phyloP scores from a whole-genome alignment of 495 filamentous ascomycete genomes.

The Penicillium goetzii region DNA sequence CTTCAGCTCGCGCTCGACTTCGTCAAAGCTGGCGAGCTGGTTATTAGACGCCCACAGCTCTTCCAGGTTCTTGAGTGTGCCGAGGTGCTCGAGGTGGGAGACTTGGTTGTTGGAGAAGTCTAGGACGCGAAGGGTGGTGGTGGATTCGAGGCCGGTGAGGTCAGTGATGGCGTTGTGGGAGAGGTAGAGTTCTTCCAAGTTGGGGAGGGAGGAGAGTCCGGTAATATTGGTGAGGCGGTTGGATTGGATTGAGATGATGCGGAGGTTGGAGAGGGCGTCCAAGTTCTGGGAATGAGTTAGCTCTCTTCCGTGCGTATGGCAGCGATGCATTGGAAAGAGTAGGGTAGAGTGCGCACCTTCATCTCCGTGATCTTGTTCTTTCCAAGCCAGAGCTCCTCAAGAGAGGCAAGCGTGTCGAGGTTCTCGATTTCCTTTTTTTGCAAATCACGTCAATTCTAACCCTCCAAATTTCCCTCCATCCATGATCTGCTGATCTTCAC shows the following conservation, averaged over 20 bases:
- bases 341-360: constrained; percentile 49
- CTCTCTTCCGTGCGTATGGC: neutral
- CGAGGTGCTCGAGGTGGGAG: constrained; percentile 70
- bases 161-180: constrained; percentile 92
- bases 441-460: constrained; percentile 10
- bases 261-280: constrained; percentile 71
- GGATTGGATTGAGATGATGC: constrained; percentile 93
- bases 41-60: constrained; percentile 97
- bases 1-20: constrained; percentile 78
- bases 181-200: constrained; percentile 94
- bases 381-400: constrained; percentile 93
- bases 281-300: constrained; percentile 54
- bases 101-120: constrained; percentile 93
- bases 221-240: constrained; percentile 86
- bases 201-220: constrained; percentile 70
- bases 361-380: constrained; percentile 97
- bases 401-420: constrained; percentile 69
- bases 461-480: neutral
- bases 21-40: constrained; percentile 73
- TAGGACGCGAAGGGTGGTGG: constrained; percentile 71
- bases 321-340: neutral
- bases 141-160: constrained; percentile 74
- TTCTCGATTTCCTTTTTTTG: constrained; percentile 74
- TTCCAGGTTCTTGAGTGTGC: constrained; percentile 69
- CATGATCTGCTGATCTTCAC: constrained; percentile 10